Evolutionary conservation across 2,329 filamentous ascomycete genomes (phyloP).

Genomic region (Nothophaeocryptopus gaeumannii): DNA sequence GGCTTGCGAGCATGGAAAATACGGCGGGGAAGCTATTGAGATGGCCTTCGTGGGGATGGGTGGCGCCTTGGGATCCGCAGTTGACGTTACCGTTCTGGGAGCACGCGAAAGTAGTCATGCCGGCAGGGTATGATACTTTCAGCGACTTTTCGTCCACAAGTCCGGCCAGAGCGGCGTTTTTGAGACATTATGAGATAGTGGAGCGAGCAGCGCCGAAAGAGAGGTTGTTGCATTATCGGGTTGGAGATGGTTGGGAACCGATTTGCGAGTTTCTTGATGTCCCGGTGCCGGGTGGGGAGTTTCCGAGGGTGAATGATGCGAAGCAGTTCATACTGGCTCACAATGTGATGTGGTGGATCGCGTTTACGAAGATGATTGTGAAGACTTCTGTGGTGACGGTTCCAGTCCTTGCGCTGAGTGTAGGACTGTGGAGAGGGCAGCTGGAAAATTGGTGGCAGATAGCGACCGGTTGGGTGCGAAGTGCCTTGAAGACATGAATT

Average conservation of each 20-base stretch:
- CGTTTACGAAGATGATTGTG: constrained; percentile 16
- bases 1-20: constrained; percentile 19
- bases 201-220: constrained; percentile 24
- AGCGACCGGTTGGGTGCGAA: no score
- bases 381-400: constrained; percentile 9
- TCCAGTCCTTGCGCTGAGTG: constrained; percentile 1
- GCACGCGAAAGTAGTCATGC: constrained; percentile 13
- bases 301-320: constrained; percentile 22
- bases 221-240: constrained; percentile 27
- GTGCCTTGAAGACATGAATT: no score
- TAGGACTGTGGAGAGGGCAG: no score
- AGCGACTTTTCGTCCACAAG: constrained; percentile 10
- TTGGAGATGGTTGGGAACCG: constrained; percentile 30
- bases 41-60: constrained; percentile 14
- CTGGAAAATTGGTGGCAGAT: no score
- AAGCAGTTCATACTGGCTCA: constrained; percentile 19
- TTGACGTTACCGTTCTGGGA: constrained; percentile 13
- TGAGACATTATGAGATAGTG: constrained; percentile 19
- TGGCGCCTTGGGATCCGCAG: constrained; percentile 15
- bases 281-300: constrained; percentile 20
- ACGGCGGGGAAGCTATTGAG: constrained; percentile 10
- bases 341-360: constrained; percentile 20
- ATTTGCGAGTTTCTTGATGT: constrained; percentile 31
- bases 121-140: constrained; percentile 6
- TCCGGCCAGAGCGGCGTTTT: constrained; percentile 11